Evolutionary conservation across 2,329 filamentous ascomycete species (phyloP).

Genomic region (Ustulina deusta): DNA sequence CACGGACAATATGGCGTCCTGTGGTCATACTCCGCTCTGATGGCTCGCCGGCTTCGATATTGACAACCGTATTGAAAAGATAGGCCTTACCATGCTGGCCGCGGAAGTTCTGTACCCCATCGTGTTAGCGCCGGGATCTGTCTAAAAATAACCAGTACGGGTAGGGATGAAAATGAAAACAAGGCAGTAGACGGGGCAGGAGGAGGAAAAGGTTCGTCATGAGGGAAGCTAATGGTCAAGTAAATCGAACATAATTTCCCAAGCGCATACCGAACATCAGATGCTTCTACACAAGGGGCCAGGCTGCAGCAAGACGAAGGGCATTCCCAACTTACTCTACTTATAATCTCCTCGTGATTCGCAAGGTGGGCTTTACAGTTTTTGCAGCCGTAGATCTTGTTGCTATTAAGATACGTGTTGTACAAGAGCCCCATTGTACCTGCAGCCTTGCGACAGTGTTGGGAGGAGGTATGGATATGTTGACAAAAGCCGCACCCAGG

Average conservation of each 20-base stretch:
- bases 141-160: constrained; percentile 5
- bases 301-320: background rate
- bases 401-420: constrained; percentile 89
- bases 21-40: constrained; percentile 98
- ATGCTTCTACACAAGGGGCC: background rate
- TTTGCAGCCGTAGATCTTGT: constrained; percentile 92
- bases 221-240: too few species aligned
- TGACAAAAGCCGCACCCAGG: background rate
- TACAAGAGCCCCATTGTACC: constrained; percentile 84
- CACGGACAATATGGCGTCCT: constrained; percentile 90
- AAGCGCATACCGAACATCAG: background rate
- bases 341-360: constrained; percentile 96
- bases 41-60: constrained; percentile 85
- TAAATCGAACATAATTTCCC: too few species aligned
- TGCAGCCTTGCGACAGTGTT: background rate
- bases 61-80: constrained; percentile 94
- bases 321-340: constrained; percentile 71
- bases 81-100: constrained; percentile 98
- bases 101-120: constrained; percentile 80
- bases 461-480: background rate
- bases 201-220: background rate
- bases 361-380: constrained; percentile 95
- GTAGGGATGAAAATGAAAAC: background rate
- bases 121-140: constrained; percentile 9
- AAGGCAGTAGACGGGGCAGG: background rate